Percentiles rank a stretch among this genome's conserved stretches.
These are phyloP conservation scores for Leccinum subtestaceum DNA, from an alignment of 768 basidiomycete species.

Conservation along the genomic window DNA sequence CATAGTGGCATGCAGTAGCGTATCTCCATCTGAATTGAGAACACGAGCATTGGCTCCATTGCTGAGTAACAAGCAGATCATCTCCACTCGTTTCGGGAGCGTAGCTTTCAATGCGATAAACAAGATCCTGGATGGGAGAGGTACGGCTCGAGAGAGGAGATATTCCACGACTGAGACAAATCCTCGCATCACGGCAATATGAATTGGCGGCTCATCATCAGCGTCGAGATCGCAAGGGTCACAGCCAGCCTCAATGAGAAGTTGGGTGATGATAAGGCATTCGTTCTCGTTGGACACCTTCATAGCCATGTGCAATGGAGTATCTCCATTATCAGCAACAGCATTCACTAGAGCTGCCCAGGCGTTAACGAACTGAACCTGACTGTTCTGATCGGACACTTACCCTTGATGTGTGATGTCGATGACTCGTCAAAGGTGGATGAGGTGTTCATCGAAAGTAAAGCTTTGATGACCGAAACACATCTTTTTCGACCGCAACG, in stretches of 20 bases:
- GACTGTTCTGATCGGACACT: not conserved
- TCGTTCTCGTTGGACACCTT: not conserved
- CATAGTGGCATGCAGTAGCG: not conserved
- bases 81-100: no score
- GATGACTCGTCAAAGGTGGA: not conserved
- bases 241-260: not conserved
- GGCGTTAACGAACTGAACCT: not conserved
- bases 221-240: not conserved
- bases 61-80: no score
- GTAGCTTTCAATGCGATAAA: not conserved
- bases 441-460: not conserved
- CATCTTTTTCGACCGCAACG: not conserved
- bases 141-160: not conserved
- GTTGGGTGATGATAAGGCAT: not conserved
- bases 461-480: conserved; percentile 3
- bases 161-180: not conserved
- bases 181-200: not conserved
- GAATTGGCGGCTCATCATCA: not conserved
- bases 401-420: not conserved
- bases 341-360: not conserved
- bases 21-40: no score
- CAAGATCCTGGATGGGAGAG: not conserved
- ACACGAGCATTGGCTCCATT: no score
- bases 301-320: not conserved
- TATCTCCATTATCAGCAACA: not conserved